Evolutionary conservation across 1,284 basidiomycete species (phyloP).

Genomic region (Moesziomyces sp.): DNA sequence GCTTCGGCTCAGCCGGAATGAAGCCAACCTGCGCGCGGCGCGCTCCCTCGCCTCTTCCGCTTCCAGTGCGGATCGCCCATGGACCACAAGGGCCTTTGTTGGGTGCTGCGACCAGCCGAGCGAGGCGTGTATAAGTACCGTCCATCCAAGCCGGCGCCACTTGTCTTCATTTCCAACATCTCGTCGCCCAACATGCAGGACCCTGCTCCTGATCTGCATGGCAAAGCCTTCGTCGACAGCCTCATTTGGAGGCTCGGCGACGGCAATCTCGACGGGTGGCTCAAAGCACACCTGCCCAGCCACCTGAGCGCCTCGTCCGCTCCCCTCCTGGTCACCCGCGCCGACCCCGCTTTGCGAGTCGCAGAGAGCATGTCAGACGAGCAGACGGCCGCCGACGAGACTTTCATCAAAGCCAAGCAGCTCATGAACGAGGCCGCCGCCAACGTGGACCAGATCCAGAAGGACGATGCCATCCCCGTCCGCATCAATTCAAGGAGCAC

Average conservation of each 20-base stretch:
- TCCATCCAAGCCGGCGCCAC: neutral
- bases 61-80: too few species aligned
- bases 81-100: neutral
- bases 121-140: neutral
- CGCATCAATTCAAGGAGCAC: conserved; percentile 4
- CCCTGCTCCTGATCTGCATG: neutral
- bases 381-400: neutral
- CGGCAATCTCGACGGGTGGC: conserved; percentile 16
- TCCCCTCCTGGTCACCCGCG: conserved; percentile 12
- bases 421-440: conserved; percentile 1
- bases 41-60: too few species aligned
- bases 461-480: conserved; percentile 17
- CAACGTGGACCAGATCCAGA: conserved; percentile 14
- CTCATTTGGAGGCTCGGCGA: conserved; percentile 14
- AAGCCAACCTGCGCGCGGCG: neutral
- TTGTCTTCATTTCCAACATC: neutral
- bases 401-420: conserved; percentile 14
- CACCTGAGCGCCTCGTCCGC: conserved; percentile 14
- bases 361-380: conserved; percentile 11
- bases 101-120: neutral
- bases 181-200: neutral
- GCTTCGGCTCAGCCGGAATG: conserved; percentile 4
- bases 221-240: conserved; percentile 3
- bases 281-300: conserved; percentile 13
- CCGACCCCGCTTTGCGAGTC: conserved; percentile 8